phyloP scores from a whole-genome alignment of 257 asterid genomes.

The Solanum lycopersicoides region DNA sequence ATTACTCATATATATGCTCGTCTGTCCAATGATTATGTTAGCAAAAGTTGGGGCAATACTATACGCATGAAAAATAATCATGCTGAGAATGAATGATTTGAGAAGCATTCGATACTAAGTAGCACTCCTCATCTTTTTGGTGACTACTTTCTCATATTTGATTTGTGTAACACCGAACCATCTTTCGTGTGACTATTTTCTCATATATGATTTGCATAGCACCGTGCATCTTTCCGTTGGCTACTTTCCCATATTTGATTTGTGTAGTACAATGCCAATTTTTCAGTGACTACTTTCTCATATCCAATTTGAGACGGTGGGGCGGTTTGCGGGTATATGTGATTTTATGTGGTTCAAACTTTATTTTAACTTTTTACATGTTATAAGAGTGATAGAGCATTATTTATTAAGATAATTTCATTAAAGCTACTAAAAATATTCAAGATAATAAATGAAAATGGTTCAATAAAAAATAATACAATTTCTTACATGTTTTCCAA shows the following conservation, averaged over 20 bases:
- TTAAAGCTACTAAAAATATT: too few relatives aligned
- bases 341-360: too few relatives aligned
- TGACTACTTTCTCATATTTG: neutral
- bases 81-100: neutral
- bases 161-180: neutral
- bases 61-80: neutral
- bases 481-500: too few relatives aligned
- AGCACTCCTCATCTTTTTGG: neutral
- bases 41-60: neutral
- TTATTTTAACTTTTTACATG: too few relatives aligned
- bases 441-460: too few relatives aligned
- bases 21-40: neutral
- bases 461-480: too few relatives aligned
- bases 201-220: neutral
- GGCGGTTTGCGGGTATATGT: too few relatives aligned
- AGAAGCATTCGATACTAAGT: neutral
- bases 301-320: neutral
- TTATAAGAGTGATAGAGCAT: too few relatives aligned
- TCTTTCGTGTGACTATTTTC: neutral
- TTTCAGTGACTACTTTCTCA: neutral
- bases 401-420: too few relatives aligned
- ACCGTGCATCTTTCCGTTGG: neutral
- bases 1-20: neutral
- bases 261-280: neutral
- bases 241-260: neutral